These are phyloP conservation scores for Tylopilus intermedius DNA, from an alignment of 768 basidiomycete genomes.

Conservation along the genomic window DNA sequence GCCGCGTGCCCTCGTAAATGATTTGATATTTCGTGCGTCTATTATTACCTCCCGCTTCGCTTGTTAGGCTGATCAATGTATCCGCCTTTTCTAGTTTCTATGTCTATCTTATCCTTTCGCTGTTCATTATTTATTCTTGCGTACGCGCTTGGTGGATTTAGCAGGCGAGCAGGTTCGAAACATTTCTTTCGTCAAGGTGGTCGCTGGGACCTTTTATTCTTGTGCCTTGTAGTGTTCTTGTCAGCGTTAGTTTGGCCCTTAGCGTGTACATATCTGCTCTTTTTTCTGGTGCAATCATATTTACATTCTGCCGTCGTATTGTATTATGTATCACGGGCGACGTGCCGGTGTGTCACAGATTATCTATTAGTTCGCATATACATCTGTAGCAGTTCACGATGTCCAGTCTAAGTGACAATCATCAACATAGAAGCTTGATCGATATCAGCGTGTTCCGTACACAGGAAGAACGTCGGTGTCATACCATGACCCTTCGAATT, in stretches of 20 bases:
- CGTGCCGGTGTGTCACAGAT: too few relatives aligned
- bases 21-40: neutral
- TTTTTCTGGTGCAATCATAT: neutral
- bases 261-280: neutral
- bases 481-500: too few relatives aligned
- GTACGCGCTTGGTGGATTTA: constrained; percentile 6
- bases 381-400: neutral
- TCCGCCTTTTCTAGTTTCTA: neutral
- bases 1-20: neutral
- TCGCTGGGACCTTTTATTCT: too few relatives aligned
- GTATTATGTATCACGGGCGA: too few relatives aligned
- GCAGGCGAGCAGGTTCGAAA: neutral
- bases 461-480: too few relatives aligned
- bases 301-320: too few relatives aligned
- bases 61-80: neutral
- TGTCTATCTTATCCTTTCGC: neutral
- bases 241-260: too few relatives aligned
- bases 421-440: neutral
- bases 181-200: neutral
- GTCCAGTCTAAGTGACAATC: neutral
- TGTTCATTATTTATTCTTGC: neutral
- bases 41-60: neutral
- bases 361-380: neutral
- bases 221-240: neutral
- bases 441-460: too few relatives aligned